Base-by-base conservation (phyloP, 805 yeast genomes). In the Candida morakotiae region DNA sequence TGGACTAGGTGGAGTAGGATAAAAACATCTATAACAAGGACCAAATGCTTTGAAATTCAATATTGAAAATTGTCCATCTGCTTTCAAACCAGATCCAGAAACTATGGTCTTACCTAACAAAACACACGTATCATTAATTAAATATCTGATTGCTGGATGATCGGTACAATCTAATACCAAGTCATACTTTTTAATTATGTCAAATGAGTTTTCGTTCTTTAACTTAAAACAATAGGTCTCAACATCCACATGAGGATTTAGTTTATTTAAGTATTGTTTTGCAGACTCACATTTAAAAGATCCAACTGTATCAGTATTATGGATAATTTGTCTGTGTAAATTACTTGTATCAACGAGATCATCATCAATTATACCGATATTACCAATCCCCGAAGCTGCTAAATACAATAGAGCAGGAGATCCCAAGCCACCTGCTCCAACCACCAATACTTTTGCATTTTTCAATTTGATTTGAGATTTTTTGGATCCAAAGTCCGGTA, bases 401-500 rank as follows among this genome's bases (percentile, higher is more conserved):
- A 93, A 60, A 53, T 93, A 93, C 29, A 85, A 69, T 34, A 91
- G 58, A 0, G 94, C 94, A 0, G 98, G 97, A 47, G 94, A 83
- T 0, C 98, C 98, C 5, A 93, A 67, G 0, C 99, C 99, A 9
- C 98, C 99, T 1, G 97, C 97, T 1, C 99, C 98, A 6, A 93
- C 71, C 0, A 93, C 89, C 18, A 91, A 58, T 0, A 89, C 75
- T 35, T 67, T 74, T 2, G 91, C 41, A 0, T 57, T 46, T 44
- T 79, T 81, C 32, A 93, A 58, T 29, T 60, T 64, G 6, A 72
- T 35, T 55, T 93, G 99, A 1, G 58, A 40, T 3, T 62, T 35
- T 1, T 60, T 42, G 1, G 69, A 55, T 8, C 88, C 87, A 35
- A 88, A 67, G 40, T 77, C 83, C 2, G 95, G 93, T 2, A 93